Base-by-base conservation (phyloP, 2,329 filamentous ascomycete genomes). In the Seiridium cupressi region DNA sequence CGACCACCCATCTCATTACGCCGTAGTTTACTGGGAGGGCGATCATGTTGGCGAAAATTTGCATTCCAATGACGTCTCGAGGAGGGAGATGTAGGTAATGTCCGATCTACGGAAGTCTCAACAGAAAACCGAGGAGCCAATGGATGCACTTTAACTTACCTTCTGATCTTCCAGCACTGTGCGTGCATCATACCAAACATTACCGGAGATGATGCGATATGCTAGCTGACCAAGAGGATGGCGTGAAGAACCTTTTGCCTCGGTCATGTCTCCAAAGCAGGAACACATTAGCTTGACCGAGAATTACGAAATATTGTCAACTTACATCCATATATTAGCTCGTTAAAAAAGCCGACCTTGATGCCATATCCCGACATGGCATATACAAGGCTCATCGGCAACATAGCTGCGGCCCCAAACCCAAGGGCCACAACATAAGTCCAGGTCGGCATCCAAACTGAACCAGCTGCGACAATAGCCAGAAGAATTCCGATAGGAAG, bases 31-130 rank as follows among this genome's bases (percentile, higher is more conserved):
- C 81, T 0, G 85, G 84, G 5, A 88, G 77, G 4, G 84, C 85
- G 47, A 88, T 74, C 6, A 84, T 71, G 13, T 81, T 83, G 3
- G 84, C 85, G 38, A 87, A 84, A 3, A 88, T 75, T 65, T 88
- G 85, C 1, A 82, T 83, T 68, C 87, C 84, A 73, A 88, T 87
- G 5, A 87, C 80, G 0, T 80, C 75, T 10, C 81, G 80, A 1
- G 85, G 85, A 0, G 84, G 83, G 0, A 88, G 77, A 57, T 88
- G 84, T 80, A 86, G 85, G 64, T 87, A 88, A 64, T 87, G 84
- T 0, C 84, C 85, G n/a, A 88, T 85, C 66, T 87, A 31, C 8
- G 40, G 9, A 31, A 2, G 1, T 4, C n/a, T 55, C 11, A 55
- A 38, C 2, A 11, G 18, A 5, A 35, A 4, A n/a, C 10, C 2